phyloP scores from a whole-genome alignment of 2,329 filamentous ascomycete species.

The Claviceps maximensis region DNA sequence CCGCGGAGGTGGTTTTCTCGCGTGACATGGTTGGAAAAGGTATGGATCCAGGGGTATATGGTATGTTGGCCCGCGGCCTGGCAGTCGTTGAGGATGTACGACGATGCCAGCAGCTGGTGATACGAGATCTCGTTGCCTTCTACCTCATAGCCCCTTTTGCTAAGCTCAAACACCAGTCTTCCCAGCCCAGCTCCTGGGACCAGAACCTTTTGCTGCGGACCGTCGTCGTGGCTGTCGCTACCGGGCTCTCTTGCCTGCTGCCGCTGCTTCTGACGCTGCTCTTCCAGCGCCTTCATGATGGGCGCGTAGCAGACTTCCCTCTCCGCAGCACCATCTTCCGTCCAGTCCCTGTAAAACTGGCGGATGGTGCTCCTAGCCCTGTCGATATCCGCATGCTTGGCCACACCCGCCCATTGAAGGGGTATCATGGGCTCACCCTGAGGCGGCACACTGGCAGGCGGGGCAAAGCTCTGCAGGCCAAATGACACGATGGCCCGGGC shows the following conservation, averaged over 20 bases:
- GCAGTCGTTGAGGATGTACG: constrained; percentile 60
- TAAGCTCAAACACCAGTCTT: constrained; percentile 79
- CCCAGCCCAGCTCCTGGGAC: constrained; percentile 86
- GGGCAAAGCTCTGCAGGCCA: constrained; percentile 54
- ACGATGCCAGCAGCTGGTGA: constrained; percentile 82
- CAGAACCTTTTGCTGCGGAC: constrained; percentile 48
- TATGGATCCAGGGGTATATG: constrained; percentile 75
- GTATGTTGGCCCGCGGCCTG: constrained; percentile 47
- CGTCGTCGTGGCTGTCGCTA: constrained; percentile 17
- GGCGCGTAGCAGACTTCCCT: constrained; percentile 65
- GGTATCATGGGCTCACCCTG: constrained; percentile 34
- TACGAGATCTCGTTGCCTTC: constrained; percentile 97
- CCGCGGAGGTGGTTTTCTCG: constrained; percentile 62
- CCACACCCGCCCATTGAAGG: constrained; percentile 54
- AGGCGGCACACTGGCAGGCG: constrained; percentile 24
- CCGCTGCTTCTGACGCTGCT: constrained; percentile 23
- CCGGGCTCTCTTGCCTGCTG: constrained; percentile 21
- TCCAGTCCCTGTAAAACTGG: constrained; percentile 95
- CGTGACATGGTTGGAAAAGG: constrained; percentile 72
- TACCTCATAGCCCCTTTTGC: constrained; percentile 53
- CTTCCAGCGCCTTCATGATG: constrained; percentile 51
- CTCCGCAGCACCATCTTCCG: constrained; percentile 60
- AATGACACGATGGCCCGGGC: constrained; percentile 63
- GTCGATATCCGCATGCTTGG: constrained; percentile 64
- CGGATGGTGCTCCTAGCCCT: constrained; percentile 87